Evolutionary conservation across 2,329 filamentous ascomycete species (phyloP).

Genomic region (Passalora sequoiae): DNA sequence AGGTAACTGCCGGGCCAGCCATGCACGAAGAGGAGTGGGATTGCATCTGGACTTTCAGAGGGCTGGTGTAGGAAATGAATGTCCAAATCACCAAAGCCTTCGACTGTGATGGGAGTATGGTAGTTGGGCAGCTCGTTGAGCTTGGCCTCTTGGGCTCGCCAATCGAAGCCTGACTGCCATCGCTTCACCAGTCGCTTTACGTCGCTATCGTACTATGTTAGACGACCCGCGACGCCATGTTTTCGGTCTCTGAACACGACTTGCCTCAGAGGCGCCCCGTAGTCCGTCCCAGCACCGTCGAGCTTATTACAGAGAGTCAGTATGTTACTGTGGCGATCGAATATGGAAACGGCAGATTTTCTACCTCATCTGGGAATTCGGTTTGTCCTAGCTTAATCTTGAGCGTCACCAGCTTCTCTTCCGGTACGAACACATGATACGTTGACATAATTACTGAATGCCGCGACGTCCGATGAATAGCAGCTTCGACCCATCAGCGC

Average conservation of each 20-base stretch:
- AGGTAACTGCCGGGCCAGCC: constrained; percentile 66
- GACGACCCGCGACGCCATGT: too few species aligned
- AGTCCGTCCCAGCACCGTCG: constrained; percentile 48
- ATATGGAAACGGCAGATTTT: not conserved
- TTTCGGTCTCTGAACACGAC: not conserved
- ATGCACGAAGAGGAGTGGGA: constrained; percentile 64
- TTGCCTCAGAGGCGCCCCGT: constrained; percentile 52
- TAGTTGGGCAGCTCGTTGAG: constrained; percentile 60
- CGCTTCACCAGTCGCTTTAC: constrained; percentile 54
- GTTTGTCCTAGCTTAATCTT: constrained; percentile 52
- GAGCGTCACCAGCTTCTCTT: constrained; percentile 50
- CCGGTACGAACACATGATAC: constrained; percentile 50
- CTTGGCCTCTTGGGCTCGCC: constrained; percentile 54
- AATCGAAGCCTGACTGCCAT: constrained; percentile 57
- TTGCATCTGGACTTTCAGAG: constrained; percentile 48
- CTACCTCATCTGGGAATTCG: constrained; percentile 26
- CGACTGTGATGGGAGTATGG: constrained; percentile 48
- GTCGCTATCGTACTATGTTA: constrained; percentile 34
- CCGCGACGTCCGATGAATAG: not conserved
- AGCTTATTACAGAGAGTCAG: constrained; percentile 28
- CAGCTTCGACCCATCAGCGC: too few species aligned
- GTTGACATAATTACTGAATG: constrained; percentile 29
- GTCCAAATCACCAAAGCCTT: constrained; percentile 55
- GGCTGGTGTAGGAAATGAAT: constrained; percentile 62
- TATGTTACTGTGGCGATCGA: not conserved